Evolutionary conservation across 2,329 filamentous ascomycete genomes (phyloP).

Genomic region (Zymoseptoria crescenta): DNA sequence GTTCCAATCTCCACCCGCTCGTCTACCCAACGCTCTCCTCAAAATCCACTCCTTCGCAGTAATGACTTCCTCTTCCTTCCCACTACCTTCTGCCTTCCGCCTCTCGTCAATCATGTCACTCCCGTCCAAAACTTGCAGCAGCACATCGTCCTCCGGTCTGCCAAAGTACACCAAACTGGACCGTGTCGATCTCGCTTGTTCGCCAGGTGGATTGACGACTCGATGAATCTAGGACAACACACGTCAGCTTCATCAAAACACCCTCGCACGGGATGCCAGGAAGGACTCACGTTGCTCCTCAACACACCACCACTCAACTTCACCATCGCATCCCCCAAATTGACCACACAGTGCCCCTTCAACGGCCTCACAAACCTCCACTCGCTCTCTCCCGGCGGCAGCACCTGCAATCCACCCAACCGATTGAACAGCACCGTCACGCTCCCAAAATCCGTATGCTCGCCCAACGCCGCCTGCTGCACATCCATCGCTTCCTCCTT

Average conservation of each 20-base stretch:
- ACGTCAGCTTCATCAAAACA: neutral
- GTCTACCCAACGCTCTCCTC: conserved; percentile 31
- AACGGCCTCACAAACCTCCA: conserved; percentile 50
- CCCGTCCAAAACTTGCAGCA: conserved; percentile 33
- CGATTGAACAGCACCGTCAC: conserved; percentile 51
- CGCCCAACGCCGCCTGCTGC: conserved; percentile 37
- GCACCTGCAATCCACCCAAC: conserved; percentile 48
- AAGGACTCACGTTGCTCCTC: conserved; percentile 18
- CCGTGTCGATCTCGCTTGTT: conserved; percentile 38
- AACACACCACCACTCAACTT: conserved; percentile 36
- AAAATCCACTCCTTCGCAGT: conserved; percentile 34
- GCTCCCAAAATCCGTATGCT: conserved; percentile 51
- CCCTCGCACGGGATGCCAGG: neutral
- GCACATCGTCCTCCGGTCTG: conserved; percentile 43
- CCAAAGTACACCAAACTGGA: conserved; percentile 50
- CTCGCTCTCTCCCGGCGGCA: conserved; percentile 30
- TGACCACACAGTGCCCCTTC: conserved; percentile 41
- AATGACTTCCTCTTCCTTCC: conserved; percentile 18
- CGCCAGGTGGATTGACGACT: conserved; percentile 43
- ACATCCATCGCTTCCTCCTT: conserved; percentile 35
- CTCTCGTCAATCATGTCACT: conserved; percentile 24
- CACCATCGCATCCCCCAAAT: conserved; percentile 42
- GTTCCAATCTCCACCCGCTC: conserved; percentile 11
- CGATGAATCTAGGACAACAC: conserved; percentile 32
- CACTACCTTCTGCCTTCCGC: conserved; percentile 14